phyloP scores from a whole-genome alignment of 306 rosid species.

The Styphnolobium japonicum region DNA sequence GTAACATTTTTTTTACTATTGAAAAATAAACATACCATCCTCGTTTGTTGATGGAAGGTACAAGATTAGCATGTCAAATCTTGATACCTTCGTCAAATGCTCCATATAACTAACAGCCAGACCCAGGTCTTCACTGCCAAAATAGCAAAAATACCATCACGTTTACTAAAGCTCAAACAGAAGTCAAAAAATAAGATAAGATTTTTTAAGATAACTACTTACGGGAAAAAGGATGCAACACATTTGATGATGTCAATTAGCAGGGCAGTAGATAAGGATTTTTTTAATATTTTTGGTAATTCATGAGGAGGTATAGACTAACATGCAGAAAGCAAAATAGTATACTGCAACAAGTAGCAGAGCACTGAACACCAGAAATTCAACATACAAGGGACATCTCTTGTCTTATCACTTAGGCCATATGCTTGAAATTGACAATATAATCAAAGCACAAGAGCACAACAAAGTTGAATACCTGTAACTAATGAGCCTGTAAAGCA shows the following conservation, averaged over 20 bases:
- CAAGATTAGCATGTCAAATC: conserved; percentile 79
- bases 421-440: not conserved
- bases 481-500: conserved; percentile 55
- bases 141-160: conserved; percentile 8
- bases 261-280: conserved; percentile 68
- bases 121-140: conserved; percentile 74
- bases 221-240: conserved; percentile 71
- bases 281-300: conserved; percentile 78
- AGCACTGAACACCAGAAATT: conserved; percentile 2
- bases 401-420: not conserved
- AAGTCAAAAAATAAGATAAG: not conserved
- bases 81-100: conserved; percentile 69
- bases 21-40: conserved; percentile 51
- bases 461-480: conserved; percentile 54
- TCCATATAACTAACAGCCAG: conserved; percentile 63
- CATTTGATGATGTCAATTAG: conserved; percentile 81
- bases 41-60: conserved; percentile 65
- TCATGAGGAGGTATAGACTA: conserved; percentile 67
- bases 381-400: not conserved
- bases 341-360: conserved; percentile 11
- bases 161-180: conserved; percentile 14
- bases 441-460: conserved; percentile 13
- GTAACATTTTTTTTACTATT: not conserved
- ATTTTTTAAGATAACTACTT: conserved; percentile 28
- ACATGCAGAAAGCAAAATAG: conserved; percentile 1